Base-by-base conservation (phyloP, 2,329 filamentous ascomycete species). In the Tolypocladium ovalisporum region DNA sequence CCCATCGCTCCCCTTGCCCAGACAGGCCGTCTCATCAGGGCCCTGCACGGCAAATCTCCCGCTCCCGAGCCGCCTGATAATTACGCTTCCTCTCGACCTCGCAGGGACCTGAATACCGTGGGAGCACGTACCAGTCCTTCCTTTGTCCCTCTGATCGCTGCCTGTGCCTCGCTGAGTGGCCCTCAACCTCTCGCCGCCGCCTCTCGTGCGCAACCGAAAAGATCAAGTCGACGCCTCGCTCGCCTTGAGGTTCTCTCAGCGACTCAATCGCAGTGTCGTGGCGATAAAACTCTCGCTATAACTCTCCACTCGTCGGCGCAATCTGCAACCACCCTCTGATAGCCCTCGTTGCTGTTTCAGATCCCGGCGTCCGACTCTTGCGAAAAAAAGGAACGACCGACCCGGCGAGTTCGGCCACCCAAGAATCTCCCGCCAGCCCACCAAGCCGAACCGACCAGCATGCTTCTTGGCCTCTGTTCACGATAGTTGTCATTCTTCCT, bases 401-500 rank as follows among this genome's bases (percentile, higher is more conserved):
- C 34, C 40, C 40, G 19, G 29, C 54, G 40, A 22, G 29, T 47
- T 35, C 54, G 39, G 54, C 22, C 24, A 36, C 24, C 32, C 24
- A 15, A 29, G 40, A 32, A 40, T 19, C 54, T 22, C 51, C 52
- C 40, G n/a, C 40, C 51, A 53, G 19, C 56, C 59, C 42, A 17
- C 39, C 51, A 49, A 55, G 53, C 54, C 55, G 47, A 35, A 39
- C 60, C 54, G 57, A 58, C 58, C 64, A 67, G 59, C 54, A 67
- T 68, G 66, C 64, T 61, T 56, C 54, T 64, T 62, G 59, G 58
- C 57, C 57, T 56, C 53, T 61, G 57, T 54, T 57, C 42, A 52
- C 61, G 56, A 61, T 70, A 67, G 63, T 63, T 58, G 58, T 53
- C 36, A 55, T 39, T 63, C 59, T 61, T 63, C 67, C 61, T 62